Percentiles rank a stretch among this genome's conserved stretches.
phyloP scores from a whole-genome alignment of 495 filamentous ascomycete genomes.

The Pseudomonodictys pantanalensis region DNA sequence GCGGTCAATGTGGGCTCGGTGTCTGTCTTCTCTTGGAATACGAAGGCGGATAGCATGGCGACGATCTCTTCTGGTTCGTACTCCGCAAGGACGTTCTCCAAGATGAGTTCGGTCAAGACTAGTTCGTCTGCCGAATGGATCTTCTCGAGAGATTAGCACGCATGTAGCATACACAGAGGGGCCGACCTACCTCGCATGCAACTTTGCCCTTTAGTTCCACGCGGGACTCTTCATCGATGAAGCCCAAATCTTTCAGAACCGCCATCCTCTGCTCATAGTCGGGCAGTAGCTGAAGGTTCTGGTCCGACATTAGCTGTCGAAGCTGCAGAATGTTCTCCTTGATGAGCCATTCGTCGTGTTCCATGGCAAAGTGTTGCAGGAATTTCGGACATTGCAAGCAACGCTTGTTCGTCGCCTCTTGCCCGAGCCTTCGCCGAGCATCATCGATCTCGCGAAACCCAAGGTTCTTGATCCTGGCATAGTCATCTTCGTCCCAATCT shows the following conservation, averaged over 20 bases:
- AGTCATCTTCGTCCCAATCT: conserved; percentile 85
- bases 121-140: conserved; percentile 96
- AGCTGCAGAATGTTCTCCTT: conserved; percentile 84
- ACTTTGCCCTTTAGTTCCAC: conserved; percentile 97
- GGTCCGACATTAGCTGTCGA: conserved; percentile 85
- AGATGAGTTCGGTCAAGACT: conserved; percentile 91
- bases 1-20: conserved; percentile 77
- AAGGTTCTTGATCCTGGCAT: conserved; percentile 73
- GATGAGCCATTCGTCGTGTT: conserved; percentile 91
- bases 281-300: conserved; percentile 93
- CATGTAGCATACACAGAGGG: not conserved
- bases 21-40: conserved; percentile 98
- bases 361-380: conserved; percentile 86
- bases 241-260: conserved; percentile 84
- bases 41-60: conserved; percentile 87
- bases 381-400: conserved; percentile 71
- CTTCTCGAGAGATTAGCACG: conserved; percentile 36
- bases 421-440: conserved; percentile 60
- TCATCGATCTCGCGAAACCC: conserved; percentile 69
- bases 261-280: conserved; percentile 95
- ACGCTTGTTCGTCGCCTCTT: conserved; percentile 54
- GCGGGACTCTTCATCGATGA: conserved; percentile 77
- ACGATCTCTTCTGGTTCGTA: conserved; percentile 97
- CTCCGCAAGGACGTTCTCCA: conserved; percentile 93
- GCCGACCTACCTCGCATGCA: conserved; percentile 69